Evolutionary conservation across 1,139 yeast species (phyloP), one percentile per base, ranked within the genome.

Genomic region (Suhomyces kunorum): DNA sequence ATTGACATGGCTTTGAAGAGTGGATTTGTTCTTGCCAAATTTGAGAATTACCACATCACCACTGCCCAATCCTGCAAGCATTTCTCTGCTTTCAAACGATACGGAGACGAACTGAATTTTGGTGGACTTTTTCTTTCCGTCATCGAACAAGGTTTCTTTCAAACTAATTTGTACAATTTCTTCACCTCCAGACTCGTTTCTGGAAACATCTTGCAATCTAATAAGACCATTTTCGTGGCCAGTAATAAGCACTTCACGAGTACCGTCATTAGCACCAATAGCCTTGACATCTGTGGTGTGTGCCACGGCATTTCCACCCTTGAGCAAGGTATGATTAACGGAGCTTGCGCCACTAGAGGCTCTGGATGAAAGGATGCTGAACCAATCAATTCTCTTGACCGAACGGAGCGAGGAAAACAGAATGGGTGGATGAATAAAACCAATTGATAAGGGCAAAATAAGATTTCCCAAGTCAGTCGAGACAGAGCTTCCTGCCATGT

Each of bases 161-260:
- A 71, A 60, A 40, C 66, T 61, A 11, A 71, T 50, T 48, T 68
- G 74, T 2, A 71, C 58, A 8, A 61, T 52, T 44, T 66, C 74
- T n/a, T 78, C 68, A 36, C 83, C 88, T 44, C 76, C 83, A 13
- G 80, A 64, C 51, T 87, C 96, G 19, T 86, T 87, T 46, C 83
- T 80, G 0, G 95, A 81, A 1, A 89, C 83, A 60, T 90, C 96
- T 75, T 87, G 81, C 15, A 92, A 60, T 47, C 95, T 74, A 0
- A 92, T 80, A 16, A 79, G 71, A 0, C 97, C 98, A 54, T 83
- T 81, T 26, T 76, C 76, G 58, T 88, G 97, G 1, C 97, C 98
- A 0, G 95, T 80, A 2, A 86, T 76, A 35, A 85, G 61, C 2
- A 88, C 85, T 25, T 80, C 76, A 27, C 92, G 76, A 31, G 47